These are phyloP conservation scores for Boletus edulis DNA, from an alignment of 768 basidiomycete species.

Conservation along the genomic window DNA sequence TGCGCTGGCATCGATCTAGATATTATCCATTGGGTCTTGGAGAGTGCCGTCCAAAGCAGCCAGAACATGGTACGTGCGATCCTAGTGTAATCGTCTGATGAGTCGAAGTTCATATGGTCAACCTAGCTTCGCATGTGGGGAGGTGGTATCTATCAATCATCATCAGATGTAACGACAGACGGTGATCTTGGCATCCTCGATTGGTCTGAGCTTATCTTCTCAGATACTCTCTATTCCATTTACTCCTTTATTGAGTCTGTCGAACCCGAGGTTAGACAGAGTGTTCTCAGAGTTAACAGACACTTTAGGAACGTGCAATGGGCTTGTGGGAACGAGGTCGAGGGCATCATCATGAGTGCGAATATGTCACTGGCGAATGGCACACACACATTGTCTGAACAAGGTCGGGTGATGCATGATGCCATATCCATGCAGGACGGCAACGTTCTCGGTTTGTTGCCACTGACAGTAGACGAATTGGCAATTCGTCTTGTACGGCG, in stretches of 20 bases:
- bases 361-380: background rate
- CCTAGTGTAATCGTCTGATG: background rate
- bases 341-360: conserved; percentile 40
- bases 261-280: conserved; percentile 56
- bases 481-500: too few species aligned
- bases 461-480: too few species aligned
- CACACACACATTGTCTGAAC: conserved; percentile 30
- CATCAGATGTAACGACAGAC: conserved; percentile 37
- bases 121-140: conserved; percentile 57
- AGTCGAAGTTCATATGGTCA: background rate
- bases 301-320: conserved; percentile 59
- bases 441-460: background rate
- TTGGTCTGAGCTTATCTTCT: conserved; percentile 50
- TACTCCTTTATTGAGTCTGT: conserved; percentile 51
- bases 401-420: conserved; percentile 35
- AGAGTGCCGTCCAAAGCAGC: conserved; percentile 52
- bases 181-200: conserved; percentile 54
- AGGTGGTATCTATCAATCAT: conserved; percentile 53
- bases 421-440: background rate
- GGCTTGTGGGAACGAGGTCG: conserved; percentile 46
- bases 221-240: conserved; percentile 54
- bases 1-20: conserved; percentile 50
- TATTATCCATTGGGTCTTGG: conserved; percentile 52
- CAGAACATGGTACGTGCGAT: conserved; percentile 53
- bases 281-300: conserved; percentile 42